Evolutionary conservation across 352 stramenopile species (phyloP).

Genomic region (Peronosclerospora sorghi): DNA sequence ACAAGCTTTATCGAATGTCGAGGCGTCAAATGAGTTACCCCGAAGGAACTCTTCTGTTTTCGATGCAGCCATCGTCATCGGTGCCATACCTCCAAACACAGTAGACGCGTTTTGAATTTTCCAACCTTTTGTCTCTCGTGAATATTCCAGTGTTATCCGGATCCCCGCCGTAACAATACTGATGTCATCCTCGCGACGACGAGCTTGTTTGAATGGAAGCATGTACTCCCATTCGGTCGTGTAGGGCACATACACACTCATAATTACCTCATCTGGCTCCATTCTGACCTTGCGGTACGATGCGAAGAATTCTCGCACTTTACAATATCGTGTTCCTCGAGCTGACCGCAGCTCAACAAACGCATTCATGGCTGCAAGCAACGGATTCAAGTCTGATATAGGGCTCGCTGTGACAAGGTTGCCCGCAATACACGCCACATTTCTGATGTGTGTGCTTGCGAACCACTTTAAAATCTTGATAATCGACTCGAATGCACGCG

Average conservation of each 20-base stretch:
- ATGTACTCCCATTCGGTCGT: constrained; percentile 86
- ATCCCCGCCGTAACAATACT: constrained; percentile 94
- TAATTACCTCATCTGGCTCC: constrained; percentile 84
- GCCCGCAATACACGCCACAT: constrained; percentile 91
- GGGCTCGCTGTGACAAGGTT: constrained; percentile 96
- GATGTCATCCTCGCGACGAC: constrained; percentile 94
- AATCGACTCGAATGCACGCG: constrained; percentile 43
- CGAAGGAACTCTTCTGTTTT: constrained; percentile 60
- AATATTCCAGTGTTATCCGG: constrained; percentile 65
- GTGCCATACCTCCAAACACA: constrained; percentile 64
- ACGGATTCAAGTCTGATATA: constrained; percentile 96
- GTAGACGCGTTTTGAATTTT: constrained; percentile 47
- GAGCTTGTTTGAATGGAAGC: constrained; percentile 92
- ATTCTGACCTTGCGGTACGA: constrained; percentile 90
- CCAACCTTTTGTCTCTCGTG: constrained; percentile 58
- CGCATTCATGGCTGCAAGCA: constrained; percentile 84
- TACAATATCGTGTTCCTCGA: constrained; percentile 25
- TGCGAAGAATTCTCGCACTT: constrained; percentile 91
- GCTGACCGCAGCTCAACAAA: constrained; percentile 50
- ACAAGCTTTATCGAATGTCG: constrained; percentile 78
- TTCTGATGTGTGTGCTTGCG: constrained; percentile 94
- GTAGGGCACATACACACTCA: constrained; percentile 85
- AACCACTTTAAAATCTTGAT: constrained; percentile 94
- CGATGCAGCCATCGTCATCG: constrained; percentile 44
- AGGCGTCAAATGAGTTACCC: constrained; percentile 65